Percentiles rank a stretch among this genome's conserved stretches.
Evolutionary conservation across 2,329 filamentous ascomycete genomes (phyloP).

Genomic region (Didymella keratinophila): DNA sequence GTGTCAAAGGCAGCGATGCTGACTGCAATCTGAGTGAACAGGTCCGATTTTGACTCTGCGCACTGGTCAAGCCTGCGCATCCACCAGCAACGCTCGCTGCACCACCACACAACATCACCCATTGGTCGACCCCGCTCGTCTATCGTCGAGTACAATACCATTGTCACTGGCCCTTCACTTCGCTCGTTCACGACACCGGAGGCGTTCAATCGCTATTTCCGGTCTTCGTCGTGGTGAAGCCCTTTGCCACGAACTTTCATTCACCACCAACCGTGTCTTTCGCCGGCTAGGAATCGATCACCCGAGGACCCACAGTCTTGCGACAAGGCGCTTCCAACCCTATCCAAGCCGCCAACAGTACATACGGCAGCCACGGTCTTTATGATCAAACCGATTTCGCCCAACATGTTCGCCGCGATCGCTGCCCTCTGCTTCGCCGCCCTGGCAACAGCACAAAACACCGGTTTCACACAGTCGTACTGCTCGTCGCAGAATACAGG

Average conservation of each 20-base stretch:
- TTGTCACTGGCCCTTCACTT: conserved; percentile 7
- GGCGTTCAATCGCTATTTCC: conserved; percentile 37
- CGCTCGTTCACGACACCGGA: conserved; percentile 24
- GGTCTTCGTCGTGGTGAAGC: conserved; percentile 20
- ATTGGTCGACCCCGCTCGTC: conserved; percentile 14
- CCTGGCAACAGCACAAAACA: conserved; percentile 23
- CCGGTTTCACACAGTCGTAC: conserved; percentile 45
- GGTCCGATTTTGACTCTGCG: conserved; percentile 3
- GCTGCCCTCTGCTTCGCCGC: conserved; percentile 26
- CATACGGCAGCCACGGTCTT: conserved; percentile 26
- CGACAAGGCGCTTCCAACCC: neutral
- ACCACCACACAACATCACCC: conserved; percentile 24
- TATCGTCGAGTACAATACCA: conserved; percentile 9
- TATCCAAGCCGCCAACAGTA: neutral
- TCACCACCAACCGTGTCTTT: conserved; percentile 15
- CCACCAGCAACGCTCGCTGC: conserved; percentile 5
- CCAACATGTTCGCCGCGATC: conserved; percentile 32
- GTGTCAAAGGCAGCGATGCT: conserved; percentile 31
- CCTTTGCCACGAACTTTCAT: conserved; percentile 15
- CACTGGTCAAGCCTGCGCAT: conserved; percentile 3
- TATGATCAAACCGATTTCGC: conserved; percentile 15
- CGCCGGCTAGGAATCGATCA: conserved; percentile 5
- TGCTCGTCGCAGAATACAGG: conserved; percentile 57
- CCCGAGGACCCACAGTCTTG: conserved; percentile 9
- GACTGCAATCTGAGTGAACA: conserved; percentile 30